A percentile compares a stretch with the other conserved stretches of the same genome.
Evolutionary conservation across 768 basidiomycete species (phyloP).

Genomic region (Trametes meyenii): DNA sequence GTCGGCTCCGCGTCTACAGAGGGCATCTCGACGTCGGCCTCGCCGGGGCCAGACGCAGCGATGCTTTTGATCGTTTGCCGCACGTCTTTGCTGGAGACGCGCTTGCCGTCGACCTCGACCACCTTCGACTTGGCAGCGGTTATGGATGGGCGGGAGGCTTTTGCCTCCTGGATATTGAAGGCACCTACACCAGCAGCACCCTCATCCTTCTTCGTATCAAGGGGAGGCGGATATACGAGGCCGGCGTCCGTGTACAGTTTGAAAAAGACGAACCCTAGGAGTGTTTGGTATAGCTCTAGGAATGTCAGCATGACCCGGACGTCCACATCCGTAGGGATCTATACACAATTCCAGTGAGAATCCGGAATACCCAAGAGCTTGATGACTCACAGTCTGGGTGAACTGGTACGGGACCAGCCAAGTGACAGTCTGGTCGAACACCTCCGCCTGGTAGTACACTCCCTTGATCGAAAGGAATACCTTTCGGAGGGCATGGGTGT

Average conservation of each 20-base stretch:
- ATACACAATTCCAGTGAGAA: neutral
- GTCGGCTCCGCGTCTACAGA: conserved; percentile 32
- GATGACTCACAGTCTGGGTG: conserved; percentile 77
- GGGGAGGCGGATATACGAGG: conserved; percentile 91
- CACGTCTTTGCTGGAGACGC: conserved; percentile 60
- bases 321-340: conserved; percentile 96
- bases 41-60: conserved; percentile 29
- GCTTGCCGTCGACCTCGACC: conserved; percentile 43
- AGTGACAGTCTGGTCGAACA: conserved; percentile 89
- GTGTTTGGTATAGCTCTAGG: conserved; percentile 95
- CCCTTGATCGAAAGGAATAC: conserved; percentile 97
- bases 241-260: conserved; percentile 96
- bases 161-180: conserved; percentile 68
- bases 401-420: conserved; percentile 99
- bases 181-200: conserved; percentile 87
- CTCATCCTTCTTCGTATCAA: conserved; percentile 84
- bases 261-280: conserved; percentile 94
- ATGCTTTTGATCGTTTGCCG: conserved; percentile 66
- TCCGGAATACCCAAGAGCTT: neutral
- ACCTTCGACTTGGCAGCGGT: conserved; percentile 35
- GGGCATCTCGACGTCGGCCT: conserved; percentile 43
- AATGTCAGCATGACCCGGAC: conserved; percentile 98
- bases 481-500: conserved; percentile 80
- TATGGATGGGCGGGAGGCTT: conserved; percentile 30
- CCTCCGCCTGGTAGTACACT: conserved; percentile 95